Percentiles rank a stretch among this genome's conserved stretches.
Conservation (phyloP, 2,329 filamentous ascomycete genomes). For the Ascochyta lentis region DNA sequence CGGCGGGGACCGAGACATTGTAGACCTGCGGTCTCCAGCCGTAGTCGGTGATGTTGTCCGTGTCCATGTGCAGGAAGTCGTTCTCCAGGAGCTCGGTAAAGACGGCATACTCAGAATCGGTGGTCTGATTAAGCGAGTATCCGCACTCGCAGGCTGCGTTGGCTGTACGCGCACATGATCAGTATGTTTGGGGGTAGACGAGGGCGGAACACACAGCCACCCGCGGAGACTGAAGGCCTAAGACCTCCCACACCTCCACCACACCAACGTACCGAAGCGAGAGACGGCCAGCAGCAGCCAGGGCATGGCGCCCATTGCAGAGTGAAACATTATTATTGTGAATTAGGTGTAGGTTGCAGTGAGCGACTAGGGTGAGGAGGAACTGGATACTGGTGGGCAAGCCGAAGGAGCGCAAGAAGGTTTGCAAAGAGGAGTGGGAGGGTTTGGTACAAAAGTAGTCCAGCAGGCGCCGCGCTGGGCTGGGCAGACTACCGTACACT, state of each 20-base stretch:
- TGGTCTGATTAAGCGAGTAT: conserved; percentile 64
- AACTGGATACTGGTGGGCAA: conserved; percentile 15
- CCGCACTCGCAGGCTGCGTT: conserved; percentile 72
- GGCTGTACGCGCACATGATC: conserved; percentile 31
- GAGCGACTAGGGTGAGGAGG: conserved; percentile 31
- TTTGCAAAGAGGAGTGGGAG: conserved; percentile 18
- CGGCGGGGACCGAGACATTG: conserved; percentile 61
- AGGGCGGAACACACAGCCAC: neutral
- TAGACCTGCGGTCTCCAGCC: conserved; percentile 74
- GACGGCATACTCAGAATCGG: conserved; percentile 51
- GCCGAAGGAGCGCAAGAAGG: conserved; percentile 24
- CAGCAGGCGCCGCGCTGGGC: conserved; percentile 10
- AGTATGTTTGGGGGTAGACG: conserved; percentile 7
- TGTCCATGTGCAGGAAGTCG: conserved; percentile 69
- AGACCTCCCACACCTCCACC: neutral
- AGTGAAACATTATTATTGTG: conserved; percentile 26
- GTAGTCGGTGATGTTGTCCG: conserved; percentile 51
- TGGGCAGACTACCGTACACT: conserved; percentile 1
- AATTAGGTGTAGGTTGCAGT: conserved; percentile 21
- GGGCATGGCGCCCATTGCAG: conserved; percentile 33
- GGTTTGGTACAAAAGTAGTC: conserved; percentile 12
- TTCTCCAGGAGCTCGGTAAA: conserved; percentile 76
- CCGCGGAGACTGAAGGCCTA: neutral
- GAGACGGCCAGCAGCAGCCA: conserved; percentile 40
- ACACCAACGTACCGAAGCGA: conserved; percentile 37